Evolutionary conservation across 331 rosid species (phyloP).

Genomic region (Malus hybrid): DNA sequence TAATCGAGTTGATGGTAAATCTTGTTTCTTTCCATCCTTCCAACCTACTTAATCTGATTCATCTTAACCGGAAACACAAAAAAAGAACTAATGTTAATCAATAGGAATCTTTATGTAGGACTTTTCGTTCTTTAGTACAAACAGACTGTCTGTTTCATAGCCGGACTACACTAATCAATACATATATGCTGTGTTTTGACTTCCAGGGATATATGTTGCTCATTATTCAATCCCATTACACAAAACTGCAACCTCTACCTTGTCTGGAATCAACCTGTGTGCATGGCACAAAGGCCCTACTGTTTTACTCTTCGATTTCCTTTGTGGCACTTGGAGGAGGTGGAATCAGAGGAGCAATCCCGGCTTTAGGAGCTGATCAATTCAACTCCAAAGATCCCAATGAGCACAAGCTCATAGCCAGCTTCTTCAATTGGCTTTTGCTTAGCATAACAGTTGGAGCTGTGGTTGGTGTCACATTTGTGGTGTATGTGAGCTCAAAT

Average conservation of each 20-base stretch:
- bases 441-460: slow-evolving; percentile 41
- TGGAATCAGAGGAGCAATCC: slow-evolving; percentile 48
- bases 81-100: not conserved
- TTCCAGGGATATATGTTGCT: slow-evolving; percentile 42
- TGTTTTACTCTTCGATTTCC: slow-evolving; percentile 34
- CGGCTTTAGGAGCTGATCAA: slow-evolving; percentile 52
- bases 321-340: slow-evolving; percentile 53
- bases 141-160: too few relatives aligned
- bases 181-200: not conserved
- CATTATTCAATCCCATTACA: slow-evolving; percentile 36
- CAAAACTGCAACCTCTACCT: slow-evolving; percentile 35
- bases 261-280: slow-evolving; percentile 33
- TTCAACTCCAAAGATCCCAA: slow-evolving; percentile 34
- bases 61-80: too few relatives aligned
- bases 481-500: slow-evolving; percentile 37
- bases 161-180: too few relatives aligned
- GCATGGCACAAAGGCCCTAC: slow-evolving; percentile 34
- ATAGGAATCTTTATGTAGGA: too few relatives aligned
- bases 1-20: slow-evolving; percentile 36
- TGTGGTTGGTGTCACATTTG: slow-evolving; percentile 38
- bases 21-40: not conserved
- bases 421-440: slow-evolving; percentile 52
- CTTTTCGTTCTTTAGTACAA: too few relatives aligned
- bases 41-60: not conserved
- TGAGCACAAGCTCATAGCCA: slow-evolving; percentile 28